Percentiles rank a stretch among this genome's conserved stretches.
Conservation (phyloP, 1,139 yeast genomes). For the Diutina pseudorugosa region DNA sequence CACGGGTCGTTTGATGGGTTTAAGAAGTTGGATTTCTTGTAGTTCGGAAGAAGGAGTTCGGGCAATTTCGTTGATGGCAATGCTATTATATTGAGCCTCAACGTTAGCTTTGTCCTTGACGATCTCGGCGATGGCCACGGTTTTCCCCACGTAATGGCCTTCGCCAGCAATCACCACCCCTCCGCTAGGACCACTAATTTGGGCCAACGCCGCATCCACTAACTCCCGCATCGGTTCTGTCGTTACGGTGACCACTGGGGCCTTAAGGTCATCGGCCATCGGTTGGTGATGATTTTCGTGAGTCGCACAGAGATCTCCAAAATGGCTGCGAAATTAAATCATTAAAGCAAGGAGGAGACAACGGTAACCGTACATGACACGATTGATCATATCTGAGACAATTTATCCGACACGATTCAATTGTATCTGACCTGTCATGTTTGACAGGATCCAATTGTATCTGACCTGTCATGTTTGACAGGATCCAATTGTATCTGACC, state of each 20-base stretch:
- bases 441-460: no score
- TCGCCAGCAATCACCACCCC: neutral
- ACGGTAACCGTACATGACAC: no score
- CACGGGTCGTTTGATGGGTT: neutral
- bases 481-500: no score
- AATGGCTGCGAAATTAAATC: neutral
- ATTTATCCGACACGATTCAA: no score
- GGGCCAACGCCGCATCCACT: neutral
- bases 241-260: neutral
- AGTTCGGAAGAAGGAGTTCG: neutral
- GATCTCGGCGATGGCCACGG: slow-evolving; percentile 1
- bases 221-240: neutral
- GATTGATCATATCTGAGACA: no score
- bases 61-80: neutral
- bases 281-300: neutral
- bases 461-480: no score
- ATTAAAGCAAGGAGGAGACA: no score
- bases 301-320: neutral
- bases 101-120: neutral
- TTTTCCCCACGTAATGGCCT: neutral
- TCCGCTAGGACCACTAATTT: neutral
- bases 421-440: no score
- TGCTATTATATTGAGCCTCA: neutral
- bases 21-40: neutral
- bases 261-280: neutral